Evolutionary conservation across 257 asterid genomes (phyloP), one percentile per base, ranked within the genome.

Genomic region (Solanum boliviense): DNA sequence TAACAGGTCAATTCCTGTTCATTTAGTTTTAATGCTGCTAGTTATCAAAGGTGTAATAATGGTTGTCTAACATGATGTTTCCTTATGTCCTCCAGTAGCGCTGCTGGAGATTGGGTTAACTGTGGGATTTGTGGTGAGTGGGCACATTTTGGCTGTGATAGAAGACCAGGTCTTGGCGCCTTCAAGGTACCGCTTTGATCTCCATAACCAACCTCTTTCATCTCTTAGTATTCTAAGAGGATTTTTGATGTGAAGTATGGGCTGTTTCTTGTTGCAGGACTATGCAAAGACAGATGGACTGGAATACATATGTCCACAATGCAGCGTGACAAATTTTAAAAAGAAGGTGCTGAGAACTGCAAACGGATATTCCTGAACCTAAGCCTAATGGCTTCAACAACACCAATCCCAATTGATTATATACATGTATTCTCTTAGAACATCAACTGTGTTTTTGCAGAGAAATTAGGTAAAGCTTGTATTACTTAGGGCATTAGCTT

Each of bases 41-140:
- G 72, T 46, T 86, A n/a, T 65, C 38, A 74, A 31, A 68, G 13
- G 0, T n/a, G 70, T 38, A 56, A 36, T 65, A 36, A 18, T 25
- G 73, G 29, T 85, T 41, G 67, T 23, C 94, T 95, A 91, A 94
- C 87, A 86, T 83, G 81, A 46, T 62, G 5, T 81, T 84, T 86
- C 13, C 8, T 13, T 83, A 81, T 84, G 46, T 90, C 84, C 75
- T 87, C 46, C 98, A 97, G 99, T 96, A 97, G 99, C 72, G 99
- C 99, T 1, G 98, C 99, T 4, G 99, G 99, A 82, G 99, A 97
- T 87, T 97, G 99, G 99, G 99, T 97, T 29, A 97, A 97, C 92
- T 97, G 99, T 31, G 98, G 99, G 23, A 89, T 96, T 74, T 97
- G 99, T 56, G 99, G 99, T 70, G 99, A 97, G 92, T 96, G 99